These are phyloP conservation scores for Ceratocystis cubensis DNA, from an alignment of 2,329 filamentous ascomycete genomes.

Conservation along the genomic window DNA sequence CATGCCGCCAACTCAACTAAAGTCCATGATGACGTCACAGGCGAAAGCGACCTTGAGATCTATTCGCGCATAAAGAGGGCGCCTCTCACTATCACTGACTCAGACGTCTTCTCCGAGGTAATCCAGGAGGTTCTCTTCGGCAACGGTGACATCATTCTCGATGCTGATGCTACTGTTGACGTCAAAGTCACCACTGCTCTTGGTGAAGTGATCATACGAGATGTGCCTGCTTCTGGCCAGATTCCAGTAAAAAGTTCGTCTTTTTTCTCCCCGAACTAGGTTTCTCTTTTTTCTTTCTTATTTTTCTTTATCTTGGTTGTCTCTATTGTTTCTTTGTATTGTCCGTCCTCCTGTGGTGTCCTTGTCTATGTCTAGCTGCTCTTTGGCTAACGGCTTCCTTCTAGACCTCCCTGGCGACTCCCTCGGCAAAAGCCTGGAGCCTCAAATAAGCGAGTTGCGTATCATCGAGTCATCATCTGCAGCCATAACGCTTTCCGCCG, in stretches of 20 bases:
- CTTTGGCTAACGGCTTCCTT: constrained; percentile 9
- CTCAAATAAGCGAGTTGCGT: constrained; percentile 57
- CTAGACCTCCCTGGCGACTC: constrained; percentile 29
- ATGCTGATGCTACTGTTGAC: constrained; percentile 68
- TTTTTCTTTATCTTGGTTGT: not conserved
- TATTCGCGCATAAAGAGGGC: constrained; percentile 64
- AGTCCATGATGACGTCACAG: constrained; percentile 40
- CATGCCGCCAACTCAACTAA: constrained; percentile 71
- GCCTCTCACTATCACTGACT: constrained; percentile 70
- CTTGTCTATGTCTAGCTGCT: not conserved
- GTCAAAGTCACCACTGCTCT: constrained; percentile 71
- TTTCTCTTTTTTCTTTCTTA: constrained; percentile 17
- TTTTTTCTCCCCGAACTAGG: constrained; percentile 32
- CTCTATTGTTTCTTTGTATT: constrained; percentile 7
- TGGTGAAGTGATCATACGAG: constrained; percentile 66
- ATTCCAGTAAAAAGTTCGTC: constrained; percentile 91
- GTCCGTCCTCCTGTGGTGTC: constrained; percentile 5
- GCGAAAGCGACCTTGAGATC: constrained; percentile 55
- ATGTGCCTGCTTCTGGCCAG: constrained; percentile 72
- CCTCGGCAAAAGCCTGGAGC: constrained; percentile 35
- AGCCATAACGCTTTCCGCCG: constrained; percentile 57
- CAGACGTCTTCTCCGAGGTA: constrained; percentile 65
- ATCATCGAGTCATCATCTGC: constrained; percentile 60
- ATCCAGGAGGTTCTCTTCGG: constrained; percentile 72
- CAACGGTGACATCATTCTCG: constrained; percentile 53